Evolutionary conservation across 306 rosid genomes (phyloP).

Genomic region (Fragaria ananassa): DNA sequence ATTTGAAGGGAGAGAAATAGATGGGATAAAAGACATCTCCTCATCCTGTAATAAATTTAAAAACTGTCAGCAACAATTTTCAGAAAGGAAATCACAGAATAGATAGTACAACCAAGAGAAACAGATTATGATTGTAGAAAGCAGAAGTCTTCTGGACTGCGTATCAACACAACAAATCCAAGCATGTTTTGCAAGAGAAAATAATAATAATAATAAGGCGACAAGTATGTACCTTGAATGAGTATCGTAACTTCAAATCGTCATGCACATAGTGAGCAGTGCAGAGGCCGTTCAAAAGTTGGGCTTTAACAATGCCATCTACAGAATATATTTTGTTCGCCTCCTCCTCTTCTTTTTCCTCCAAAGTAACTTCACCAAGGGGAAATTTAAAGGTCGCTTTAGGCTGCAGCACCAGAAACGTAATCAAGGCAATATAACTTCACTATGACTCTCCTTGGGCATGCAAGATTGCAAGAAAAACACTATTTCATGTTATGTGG

Average conservation of each 20-base stretch:
- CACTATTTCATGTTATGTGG: not conserved
- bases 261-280: slow-evolving; percentile 73
- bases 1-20: slow-evolving; percentile 74
- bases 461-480: not conserved
- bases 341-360: slow-evolving; percentile 70
- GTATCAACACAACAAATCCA: not conserved
- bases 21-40: slow-evolving; percentile 75
- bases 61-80: not conserved
- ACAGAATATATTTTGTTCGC: slow-evolving; percentile 42
- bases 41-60: slow-evolving; percentile 66
- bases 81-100: slow-evolving; percentile 5
- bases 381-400: slow-evolving; percentile 85
- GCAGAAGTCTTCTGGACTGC: not conserved
- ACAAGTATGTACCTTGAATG: slow-evolving; percentile 53
- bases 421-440: not conserved
- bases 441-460: not conserved
- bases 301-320: slow-evolving; percentile 61
- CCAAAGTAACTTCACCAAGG: slow-evolving; percentile 70
- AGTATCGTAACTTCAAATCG: slow-evolving; percentile 62
- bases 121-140: not conserved
- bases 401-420: slow-evolving; percentile 57
- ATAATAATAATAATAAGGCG: not conserved
- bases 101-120: not conserved
- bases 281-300: slow-evolving; percentile 52
- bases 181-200: not conserved